Evolutionary conservation across 164 flowering plant genomes (phyloP), one percentile per base, ranked within the genome.

Genomic region (Brasenia schreberi): DNA sequence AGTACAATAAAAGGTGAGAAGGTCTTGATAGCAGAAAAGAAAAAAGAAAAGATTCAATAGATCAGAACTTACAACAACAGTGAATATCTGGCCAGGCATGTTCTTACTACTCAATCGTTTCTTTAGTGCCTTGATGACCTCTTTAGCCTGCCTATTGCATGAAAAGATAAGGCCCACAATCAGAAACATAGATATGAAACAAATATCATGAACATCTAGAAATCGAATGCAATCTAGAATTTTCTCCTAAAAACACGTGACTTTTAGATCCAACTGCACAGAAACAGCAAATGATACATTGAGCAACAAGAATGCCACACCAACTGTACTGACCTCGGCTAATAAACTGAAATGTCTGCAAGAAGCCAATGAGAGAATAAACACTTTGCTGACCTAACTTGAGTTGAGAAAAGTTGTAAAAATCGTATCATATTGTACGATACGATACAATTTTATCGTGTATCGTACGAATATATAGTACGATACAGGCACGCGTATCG

Each of bases 71-170:
- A 92, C 98, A 84, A 76, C 67, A 61, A 84, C 88, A 11, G 98
- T 78, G 78, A 79, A 82, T 27, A 89, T 83, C 73, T 90, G 98
- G 58, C 79, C 67, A 73, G 81, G 83, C 56, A 85, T 23, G 66
- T 77, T 77, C 74, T 87, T 90, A 76, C 79, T 83, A 42, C 87
- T 90, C 76, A 93, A 64, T 4, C 97, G 85, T 64, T 89, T 89
- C 75, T 89, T 93, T 4, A 93, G 80, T 27, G 90, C 86, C 74
- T 89, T 89, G 18, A 86, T 79, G n/a, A 85, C 87, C 72, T 86
- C 92, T 81, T 69, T 89, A 61, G 91, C 87, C 76, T 82, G 80
- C 84, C 98, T 93, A 84, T 69, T 72, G 16, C 69, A 23, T 42
- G 64, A 65, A 6, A 49, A 49, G 56, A 49, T 9, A 49, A 49